phyloP scores from a whole-genome alignment of 164 flowering plant species.

The Echeveria elegans region DNA sequence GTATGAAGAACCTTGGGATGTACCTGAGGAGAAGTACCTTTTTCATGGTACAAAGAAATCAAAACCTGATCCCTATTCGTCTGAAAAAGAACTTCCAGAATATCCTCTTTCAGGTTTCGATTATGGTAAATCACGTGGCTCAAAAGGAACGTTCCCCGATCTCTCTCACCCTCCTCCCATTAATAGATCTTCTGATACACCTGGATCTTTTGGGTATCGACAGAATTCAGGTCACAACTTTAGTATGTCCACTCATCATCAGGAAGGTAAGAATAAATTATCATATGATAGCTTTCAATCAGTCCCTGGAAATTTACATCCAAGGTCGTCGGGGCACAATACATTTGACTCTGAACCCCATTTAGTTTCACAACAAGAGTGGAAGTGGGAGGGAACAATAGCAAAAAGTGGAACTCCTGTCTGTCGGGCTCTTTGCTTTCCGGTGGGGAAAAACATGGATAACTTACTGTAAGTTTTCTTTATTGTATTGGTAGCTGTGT shows the following conservation, averaged over 20 bases:
- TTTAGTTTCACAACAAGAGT: slow-evolving; percentile 41
- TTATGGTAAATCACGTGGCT: slow-evolving; percentile 29
- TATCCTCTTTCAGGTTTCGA: slow-evolving; percentile 48
- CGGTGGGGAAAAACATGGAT: slow-evolving; percentile 77
- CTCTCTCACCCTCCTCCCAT: slow-evolving; percentile 27
- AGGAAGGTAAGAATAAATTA: slow-evolving; percentile 28
- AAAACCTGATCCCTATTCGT: slow-evolving; percentile 37
- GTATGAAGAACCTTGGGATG: slow-evolving; percentile 61
- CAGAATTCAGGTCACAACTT: slow-evolving; percentile 24
- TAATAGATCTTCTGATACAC: slow-evolving; percentile 26
- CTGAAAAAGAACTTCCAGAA: slow-evolving; percentile 69
- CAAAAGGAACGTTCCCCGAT: slow-evolving; percentile 24
- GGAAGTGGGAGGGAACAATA: slow-evolving; percentile 98
- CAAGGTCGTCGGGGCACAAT: slow-evolving; percentile 31
- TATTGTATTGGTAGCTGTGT: background rate
- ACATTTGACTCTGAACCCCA: slow-evolving; percentile 37
- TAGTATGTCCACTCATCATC: slow-evolving; percentile 17
- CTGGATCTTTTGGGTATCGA: slow-evolving; percentile 27
- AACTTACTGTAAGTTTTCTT: slow-evolving; percentile 64
- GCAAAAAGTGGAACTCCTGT: slow-evolving; percentile 92
- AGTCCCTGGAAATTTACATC: slow-evolving; percentile 30
- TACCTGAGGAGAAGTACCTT: slow-evolving; percentile 47
- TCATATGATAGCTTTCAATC: slow-evolving; percentile 33
- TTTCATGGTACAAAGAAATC: slow-evolving; percentile 55
- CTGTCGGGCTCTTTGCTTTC: slow-evolving; percentile 95